Evolutionary conservation across 768 basidiomycete genomes (phyloP), one percentile per base, ranked within the genome.

Genomic region (Gloeostereum incarnatum): DNA sequence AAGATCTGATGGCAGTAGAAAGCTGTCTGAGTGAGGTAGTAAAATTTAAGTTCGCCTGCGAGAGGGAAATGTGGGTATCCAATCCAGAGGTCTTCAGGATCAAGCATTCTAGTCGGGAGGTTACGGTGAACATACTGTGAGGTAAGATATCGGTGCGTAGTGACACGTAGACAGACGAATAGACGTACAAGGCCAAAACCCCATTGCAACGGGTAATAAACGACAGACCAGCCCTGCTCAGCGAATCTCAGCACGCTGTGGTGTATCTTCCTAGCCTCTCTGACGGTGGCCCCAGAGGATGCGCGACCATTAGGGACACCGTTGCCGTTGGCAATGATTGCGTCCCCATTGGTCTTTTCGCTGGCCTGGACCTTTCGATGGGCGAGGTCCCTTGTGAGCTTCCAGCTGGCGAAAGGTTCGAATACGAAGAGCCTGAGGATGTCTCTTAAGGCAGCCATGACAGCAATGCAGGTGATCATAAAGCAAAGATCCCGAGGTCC

Each of bases 1-100:
- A 97, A 66, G 8, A 96, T 69, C 59, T 93, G 91, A 55, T 98
- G 92, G 37, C 83, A 59, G 63, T 96, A 99, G 61, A 92, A 92
- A 26, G 87, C 85, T 20, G 73, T 74, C 58, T 92, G 87, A 16
- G 69, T 71, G 19, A 92, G 75, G 54, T 94, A 96, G 58, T 92
- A 94, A 52, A 90, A 71, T 60, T 97, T 97, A 60, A 91, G 56
- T 6, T 86, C 70, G 4, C 68, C 80, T n/a, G 91, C 70, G 13
- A 97, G 60, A 3, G 79, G 80, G 36, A 71, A 64, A 54, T 96
- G 84, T 19, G 94, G 94, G 60, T 93, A 97, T 24, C 69, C 68
- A 26, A 63, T 54, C 89, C 88, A 98, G 31, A 89, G 59, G 35
- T 77, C 70, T 10, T 60, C 60, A 1, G 84, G 81, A 36, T 80